Conservation (phyloP, 208 protist genomes). For the Naegleria lovaniensis region DNA sequence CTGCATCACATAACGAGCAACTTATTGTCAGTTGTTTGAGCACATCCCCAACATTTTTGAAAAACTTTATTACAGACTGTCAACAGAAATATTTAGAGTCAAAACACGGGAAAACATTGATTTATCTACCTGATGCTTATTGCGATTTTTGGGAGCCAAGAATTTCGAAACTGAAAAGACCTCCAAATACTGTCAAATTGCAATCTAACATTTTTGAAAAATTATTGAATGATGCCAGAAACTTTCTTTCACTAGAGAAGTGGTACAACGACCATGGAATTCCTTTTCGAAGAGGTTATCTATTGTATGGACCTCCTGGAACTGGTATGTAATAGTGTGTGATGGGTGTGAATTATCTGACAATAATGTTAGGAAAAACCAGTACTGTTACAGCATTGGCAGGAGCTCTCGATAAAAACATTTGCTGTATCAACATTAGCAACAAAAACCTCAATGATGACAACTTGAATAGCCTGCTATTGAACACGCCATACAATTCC, state of each 20-base stretch:
- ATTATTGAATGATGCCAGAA: not conserved
- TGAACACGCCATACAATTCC: constrained; percentile 57
- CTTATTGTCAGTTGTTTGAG: not conserved
- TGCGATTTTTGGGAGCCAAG: constrained; percentile 15
- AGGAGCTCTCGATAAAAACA: constrained; percentile 74
- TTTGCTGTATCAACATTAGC: constrained; percentile 81
- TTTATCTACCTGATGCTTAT: constrained; percentile 22
- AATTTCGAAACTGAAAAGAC: constrained; percentile 18
- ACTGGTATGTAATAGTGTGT: not conserved
- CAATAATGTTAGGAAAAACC: constrained; percentile 69
- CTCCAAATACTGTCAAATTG: not conserved
- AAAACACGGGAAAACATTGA: constrained; percentile 15
- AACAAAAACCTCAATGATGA: constrained; percentile 76
- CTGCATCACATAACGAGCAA: not conserved
- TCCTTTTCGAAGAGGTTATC: constrained; percentile 37
- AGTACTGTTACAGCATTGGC: constrained; percentile 85
- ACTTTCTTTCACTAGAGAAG: not conserved
- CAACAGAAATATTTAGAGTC: constrained; percentile 6
- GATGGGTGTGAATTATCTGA: no score
- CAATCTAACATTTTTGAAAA: not conserved
- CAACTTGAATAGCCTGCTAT: constrained; percentile 66
- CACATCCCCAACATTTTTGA: not conserved
- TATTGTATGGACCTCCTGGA: constrained; percentile 33
- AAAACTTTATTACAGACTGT: not conserved
- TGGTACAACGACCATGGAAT: constrained; percentile 21